Base-by-base conservation (phyloP, 768 basidiomycete genomes). In the Amanita brunnescens region DNA sequence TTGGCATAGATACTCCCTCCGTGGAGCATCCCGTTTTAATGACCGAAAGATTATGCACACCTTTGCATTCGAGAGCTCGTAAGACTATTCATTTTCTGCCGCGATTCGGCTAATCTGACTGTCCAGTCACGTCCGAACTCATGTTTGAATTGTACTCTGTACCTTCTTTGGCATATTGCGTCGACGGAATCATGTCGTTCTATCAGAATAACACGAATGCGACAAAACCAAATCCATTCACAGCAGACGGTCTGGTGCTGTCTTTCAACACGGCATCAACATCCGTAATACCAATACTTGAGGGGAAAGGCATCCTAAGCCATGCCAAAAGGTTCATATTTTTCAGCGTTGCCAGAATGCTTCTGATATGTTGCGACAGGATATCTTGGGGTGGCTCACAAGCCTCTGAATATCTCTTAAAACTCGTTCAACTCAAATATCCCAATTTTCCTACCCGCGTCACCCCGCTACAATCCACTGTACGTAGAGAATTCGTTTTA, bases 371-470 rank as follows among this genome's bases (percentile, higher is more conserved):
- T 20, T 26, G 3, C 49, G 16, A 4, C 55, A 96, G 94, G 56
- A 89, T 99, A 66, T 88, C 91, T 3, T 98, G 92, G 91, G 96
- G 96, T 23, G 81, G 87, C 21, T 79, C 82, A 2, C 94, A 97
- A 60, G 81, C 91, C 1, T 81, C 90, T 0, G 96, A 99, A 50
- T 88, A 96, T 61, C 76, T 97, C 46, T 80, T 94, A 54, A 96
- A 93, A 62, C 81, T 95, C 18, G 83, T 94, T 37, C 94, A 97
- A 62, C 78, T 98, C 32, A 99, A 98, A 66, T 96, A 98, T 62
- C 87, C 95, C 23, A 85, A 76, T 41, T 98, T 98, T 64, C 89
- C 91, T 5, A 87, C 86, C 1, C 83, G 91, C 38, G 80, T 97
- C 9, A 87, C 87, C 0, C 62, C 78, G 13, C 61, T 72, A 0